Conservation (phyloP, 2,329 filamentous ascomycete genomes). For the Microdochium nivale region DNA sequence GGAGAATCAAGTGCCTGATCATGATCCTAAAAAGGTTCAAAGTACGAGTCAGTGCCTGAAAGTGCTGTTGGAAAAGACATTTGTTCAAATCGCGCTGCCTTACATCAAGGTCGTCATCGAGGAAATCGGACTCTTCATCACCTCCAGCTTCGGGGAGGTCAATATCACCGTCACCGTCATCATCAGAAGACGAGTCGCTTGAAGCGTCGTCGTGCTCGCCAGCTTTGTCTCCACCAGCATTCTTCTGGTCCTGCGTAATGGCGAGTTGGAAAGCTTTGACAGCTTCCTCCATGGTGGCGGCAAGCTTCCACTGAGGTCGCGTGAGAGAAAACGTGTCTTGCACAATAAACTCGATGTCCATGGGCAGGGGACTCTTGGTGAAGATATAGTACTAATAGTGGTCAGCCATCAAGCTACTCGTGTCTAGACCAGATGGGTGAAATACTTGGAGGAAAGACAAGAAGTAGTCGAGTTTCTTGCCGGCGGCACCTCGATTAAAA, state of each 20-base stretch:
- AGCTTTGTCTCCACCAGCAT: conserved; percentile 59
- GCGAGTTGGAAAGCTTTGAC: conserved; percentile 75
- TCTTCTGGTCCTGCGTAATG: conserved; percentile 84
- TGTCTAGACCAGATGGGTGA: conserved; percentile 4
- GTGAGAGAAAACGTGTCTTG: conserved; percentile 84
- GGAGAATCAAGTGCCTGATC: conserved; percentile 38
- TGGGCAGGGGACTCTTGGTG: conserved; percentile 80
- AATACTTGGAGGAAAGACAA: conserved; percentile 81
- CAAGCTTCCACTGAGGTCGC: conserved; percentile 87
- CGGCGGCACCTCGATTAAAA: conserved; percentile 86
- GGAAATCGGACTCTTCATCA: conserved; percentile 48
- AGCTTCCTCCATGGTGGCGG: conserved; percentile 74
- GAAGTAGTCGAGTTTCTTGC: conserved; percentile 98
- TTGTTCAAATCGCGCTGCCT: conserved; percentile 8
- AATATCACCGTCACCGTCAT: conserved; percentile 56
- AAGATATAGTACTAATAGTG: conserved; percentile 74
- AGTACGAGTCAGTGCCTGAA: conserved; percentile 8
- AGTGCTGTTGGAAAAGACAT: background rate
- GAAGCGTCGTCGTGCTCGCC: conserved; percentile 65
- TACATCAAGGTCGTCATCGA: conserved; percentile 51
- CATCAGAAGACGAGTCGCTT: conserved; percentile 66
- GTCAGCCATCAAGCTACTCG: conserved; percentile 6
- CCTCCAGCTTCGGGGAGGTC: conserved; percentile 54
- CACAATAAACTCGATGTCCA: conserved; percentile 96
- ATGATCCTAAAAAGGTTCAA: conserved; percentile 29